These are phyloP conservation scores for Pochonia chlamydosporia DNA, from an alignment of 2,329 filamentous ascomycete genomes.

Conservation along the genomic window DNA sequence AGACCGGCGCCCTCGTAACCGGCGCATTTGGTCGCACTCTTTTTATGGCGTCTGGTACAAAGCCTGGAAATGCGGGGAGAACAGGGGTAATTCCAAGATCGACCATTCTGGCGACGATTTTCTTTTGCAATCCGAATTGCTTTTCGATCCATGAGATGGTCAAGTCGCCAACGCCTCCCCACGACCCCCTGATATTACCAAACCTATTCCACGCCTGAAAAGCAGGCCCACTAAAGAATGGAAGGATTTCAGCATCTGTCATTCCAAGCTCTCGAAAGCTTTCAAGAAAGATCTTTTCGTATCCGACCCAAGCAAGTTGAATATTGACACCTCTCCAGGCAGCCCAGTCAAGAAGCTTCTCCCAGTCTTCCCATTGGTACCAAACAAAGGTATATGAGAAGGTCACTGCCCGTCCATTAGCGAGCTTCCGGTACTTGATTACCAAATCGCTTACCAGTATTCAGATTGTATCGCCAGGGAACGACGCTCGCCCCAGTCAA, in stretches of 20 bases:
- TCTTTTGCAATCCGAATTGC: constrained; percentile 42
- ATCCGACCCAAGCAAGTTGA: constrained; percentile 45
- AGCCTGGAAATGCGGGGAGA: constrained; percentile 45
- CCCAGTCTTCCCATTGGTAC: constrained; percentile 49
- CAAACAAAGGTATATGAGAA: constrained; percentile 46
- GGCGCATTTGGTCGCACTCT: constrained; percentile 36
- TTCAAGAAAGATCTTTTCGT: constrained; percentile 43
- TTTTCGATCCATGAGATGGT: constrained; percentile 38
- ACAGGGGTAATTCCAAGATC: constrained; percentile 48
- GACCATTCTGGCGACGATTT: constrained; percentile 42
- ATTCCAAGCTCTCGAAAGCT: constrained; percentile 40
- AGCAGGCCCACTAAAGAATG: constrained; percentile 43
- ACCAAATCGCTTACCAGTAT: constrained; percentile 30
- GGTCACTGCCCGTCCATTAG: constrained; percentile 29
- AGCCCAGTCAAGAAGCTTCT: constrained; percentile 46
- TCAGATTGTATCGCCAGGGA: constrained; percentile 37
- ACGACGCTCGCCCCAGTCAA: constrained; percentile 13
- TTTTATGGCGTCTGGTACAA: constrained; percentile 37
- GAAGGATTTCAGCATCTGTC: constrained; percentile 34
- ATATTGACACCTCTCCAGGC: constrained; percentile 45
- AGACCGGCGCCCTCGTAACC: constrained; percentile 36
- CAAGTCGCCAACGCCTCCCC: constrained; percentile 32
- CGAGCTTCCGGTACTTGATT: neutral
- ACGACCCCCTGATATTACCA: constrained; percentile 46
- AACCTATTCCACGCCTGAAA: constrained; percentile 50